Conservation (phyloP, 169 alveolate genomes). For the Eimeria sp. region DNA sequence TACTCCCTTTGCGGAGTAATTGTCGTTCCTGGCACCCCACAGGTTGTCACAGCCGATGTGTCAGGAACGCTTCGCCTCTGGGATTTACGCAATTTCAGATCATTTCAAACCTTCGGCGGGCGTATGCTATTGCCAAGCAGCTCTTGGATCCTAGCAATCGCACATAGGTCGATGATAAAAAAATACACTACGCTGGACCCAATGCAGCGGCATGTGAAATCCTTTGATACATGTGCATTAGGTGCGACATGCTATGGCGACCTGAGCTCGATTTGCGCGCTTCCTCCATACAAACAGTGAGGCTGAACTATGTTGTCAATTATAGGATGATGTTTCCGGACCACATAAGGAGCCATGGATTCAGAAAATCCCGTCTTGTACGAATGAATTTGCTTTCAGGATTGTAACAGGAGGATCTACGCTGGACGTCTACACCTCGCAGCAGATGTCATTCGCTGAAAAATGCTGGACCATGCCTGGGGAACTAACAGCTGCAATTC, state of each 20-base stretch:
- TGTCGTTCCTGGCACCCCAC: conserved; percentile 86
- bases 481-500: conserved; percentile 58
- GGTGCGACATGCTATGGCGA: conserved; percentile 76
- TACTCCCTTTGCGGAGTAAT: conserved; percentile 86
- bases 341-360: not conserved
- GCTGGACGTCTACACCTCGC: conserved; percentile 62
- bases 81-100: conserved; percentile 87
- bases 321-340: no score
- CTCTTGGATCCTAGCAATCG: not conserved
- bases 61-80: conserved; percentile 86
- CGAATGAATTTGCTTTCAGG: not conserved
- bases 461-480: conserved; percentile 64
- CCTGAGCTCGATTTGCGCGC: conserved; percentile 54
- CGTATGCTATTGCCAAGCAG: not conserved
- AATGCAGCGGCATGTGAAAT: not conserved
- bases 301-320: not conserved
- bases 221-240: not conserved
- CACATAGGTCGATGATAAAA: not conserved
- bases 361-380: not conserved
- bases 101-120: conserved; percentile 79
- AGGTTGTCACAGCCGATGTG: conserved; percentile 86
- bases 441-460: conserved; percentile 49
- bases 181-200: not conserved
- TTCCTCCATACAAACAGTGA: conserved; percentile 62
- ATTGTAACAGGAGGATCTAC: conserved; percentile 68